Conservation (phyloP, 768 basidiomycete genomes). For the Cystobasidium onofrii region DNA sequence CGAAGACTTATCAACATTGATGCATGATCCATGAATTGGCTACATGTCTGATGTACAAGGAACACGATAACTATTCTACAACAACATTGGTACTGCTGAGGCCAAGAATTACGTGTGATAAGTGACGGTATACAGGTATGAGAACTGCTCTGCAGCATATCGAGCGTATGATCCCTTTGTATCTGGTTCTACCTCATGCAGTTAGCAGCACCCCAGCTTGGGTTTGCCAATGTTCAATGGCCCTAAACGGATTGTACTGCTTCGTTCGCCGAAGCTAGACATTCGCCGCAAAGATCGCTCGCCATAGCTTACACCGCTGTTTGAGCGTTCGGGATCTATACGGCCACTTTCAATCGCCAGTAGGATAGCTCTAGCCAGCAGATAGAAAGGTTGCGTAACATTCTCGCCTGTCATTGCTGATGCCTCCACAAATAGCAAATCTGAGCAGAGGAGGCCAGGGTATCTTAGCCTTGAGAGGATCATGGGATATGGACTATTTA, state of each 20-base stretch:
- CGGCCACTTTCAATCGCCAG: slow-evolving; percentile 40
- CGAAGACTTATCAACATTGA: not conserved
- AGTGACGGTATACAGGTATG: not conserved
- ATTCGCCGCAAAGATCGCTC: slow-evolving; percentile 85
- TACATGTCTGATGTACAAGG: not conserved
- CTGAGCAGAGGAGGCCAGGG: slow-evolving; percentile 47
- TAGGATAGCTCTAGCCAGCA: slow-evolving; percentile 47
- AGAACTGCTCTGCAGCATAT: too few relatives aligned
- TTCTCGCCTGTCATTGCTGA: slow-evolving; percentile 90
- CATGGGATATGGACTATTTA: not conserved
- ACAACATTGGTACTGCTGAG: not conserved
- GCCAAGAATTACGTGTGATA: not conserved
- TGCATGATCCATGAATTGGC: not conserved
- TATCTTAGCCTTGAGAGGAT: not conserved
- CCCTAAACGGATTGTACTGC: slow-evolving; percentile 14
- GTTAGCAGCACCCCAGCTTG: slow-evolving; percentile 2
- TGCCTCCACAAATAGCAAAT: slow-evolving; percentile 84
- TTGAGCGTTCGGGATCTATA: slow-evolving; percentile 70
- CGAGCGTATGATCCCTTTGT: too few relatives aligned
- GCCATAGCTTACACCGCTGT: slow-evolving; percentile 92
- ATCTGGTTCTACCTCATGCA: not conserved
- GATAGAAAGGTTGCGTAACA: slow-evolving; percentile 75
- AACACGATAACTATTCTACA: not conserved
- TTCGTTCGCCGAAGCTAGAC: slow-evolving; percentile 27
- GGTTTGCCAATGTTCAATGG: not conserved